Base-by-base conservation (phyloP, 2,329 filamentous ascomycete genomes). In the Alternaria panax region DNA sequence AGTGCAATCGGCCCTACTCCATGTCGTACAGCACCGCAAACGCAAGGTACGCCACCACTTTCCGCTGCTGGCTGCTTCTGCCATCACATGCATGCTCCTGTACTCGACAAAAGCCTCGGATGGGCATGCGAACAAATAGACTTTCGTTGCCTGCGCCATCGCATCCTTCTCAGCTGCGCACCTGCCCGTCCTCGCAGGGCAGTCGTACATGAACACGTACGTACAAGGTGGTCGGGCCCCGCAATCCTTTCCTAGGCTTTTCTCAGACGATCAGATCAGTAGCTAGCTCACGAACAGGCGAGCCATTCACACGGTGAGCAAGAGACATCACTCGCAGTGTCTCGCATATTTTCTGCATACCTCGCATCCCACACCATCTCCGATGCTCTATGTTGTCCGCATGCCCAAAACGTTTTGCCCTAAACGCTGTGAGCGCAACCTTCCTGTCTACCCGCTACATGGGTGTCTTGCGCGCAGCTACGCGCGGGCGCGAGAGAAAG, bases 41-140 rank as follows among this genome's bases (percentile, higher is more conserved):
- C 52, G 57, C 62, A 62, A 64, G 59, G 61, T 51, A 63, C 61
- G 55, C 41, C 34, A 52, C 40, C 53, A 24, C 40, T 38, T 53
- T 43, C 30, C 30, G 45, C 45, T 48, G 30, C 45, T 34, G 34
- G 14, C 25, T 18, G 9, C 11, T 40, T 12, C 12, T 24, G 43
- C 45, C 38, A 53, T 43, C 20, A 28, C 25, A 57, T 52, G 41
- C 52, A 52, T 34, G 28, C 18, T 22, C 18, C 9, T 40, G 11
- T 28, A 48, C 30, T n/a, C 9, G 24, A 57, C 16, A 22, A 27
- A 14, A 38, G 28, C 50, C 18, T 52, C 51, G 43, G 51, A 30
- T 34, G n/a, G 30, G 22, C 27, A 50, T 38, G 24, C 43, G 56
- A 45, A 24, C 24, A 46, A 53, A 46, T 55, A 46, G 38, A 47